Evolutionary conservation across 2,329 filamentous ascomycete genomes (phyloP), one percentile per base, ranked within the genome.

Genomic region (Aspergillus arachidicola): DNA sequence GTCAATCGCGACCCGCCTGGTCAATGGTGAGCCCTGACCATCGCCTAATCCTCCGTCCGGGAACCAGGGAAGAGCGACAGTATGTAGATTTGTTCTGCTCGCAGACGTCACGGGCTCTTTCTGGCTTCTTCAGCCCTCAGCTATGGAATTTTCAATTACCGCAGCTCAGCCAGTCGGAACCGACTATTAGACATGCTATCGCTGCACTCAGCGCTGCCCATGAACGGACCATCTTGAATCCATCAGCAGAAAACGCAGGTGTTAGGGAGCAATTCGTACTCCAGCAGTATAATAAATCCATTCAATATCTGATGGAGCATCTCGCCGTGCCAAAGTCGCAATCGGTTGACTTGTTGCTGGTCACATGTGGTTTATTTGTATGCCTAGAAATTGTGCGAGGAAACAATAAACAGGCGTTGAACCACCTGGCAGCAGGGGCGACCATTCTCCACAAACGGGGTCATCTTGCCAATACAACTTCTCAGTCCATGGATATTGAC

Each of bases 141-240:
- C 61, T 69, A 76, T 50, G 46, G 46, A 50, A 50, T 30, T 50
- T 28, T 5, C 68, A 83, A 6, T 79, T 84, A 0, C 78, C 82
- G 34, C 81, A 81, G 66, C 73, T 83, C 45, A 81, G 80, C 38
- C 73, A 79, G 32, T 74, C 74, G 0, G 79, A 85, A 55, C 80
- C 82, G 0, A 78, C 81, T 7, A 78, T 85, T 34, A 78, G 79
- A 3, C 84, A 86, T 66, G 81, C 83, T n/a, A 75, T 84, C 9
- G 76, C 84, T 10, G 82, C 83, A 55, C 76, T 86, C 12, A 82
- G 82, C 63, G 78, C 78, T 28, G 71, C 83, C 2, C 82, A 85
- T 60, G 56, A 64, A 6, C 60, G 69, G 61, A 72, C 68, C 19
- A 81, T 82, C 41, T 78, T 76, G 9, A 50, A 50, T 50, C 46